These are phyloP conservation scores for Rehmannia glutinosa DNA, from an alignment of 257 asterid species.

Conservation along the genomic window DNA sequence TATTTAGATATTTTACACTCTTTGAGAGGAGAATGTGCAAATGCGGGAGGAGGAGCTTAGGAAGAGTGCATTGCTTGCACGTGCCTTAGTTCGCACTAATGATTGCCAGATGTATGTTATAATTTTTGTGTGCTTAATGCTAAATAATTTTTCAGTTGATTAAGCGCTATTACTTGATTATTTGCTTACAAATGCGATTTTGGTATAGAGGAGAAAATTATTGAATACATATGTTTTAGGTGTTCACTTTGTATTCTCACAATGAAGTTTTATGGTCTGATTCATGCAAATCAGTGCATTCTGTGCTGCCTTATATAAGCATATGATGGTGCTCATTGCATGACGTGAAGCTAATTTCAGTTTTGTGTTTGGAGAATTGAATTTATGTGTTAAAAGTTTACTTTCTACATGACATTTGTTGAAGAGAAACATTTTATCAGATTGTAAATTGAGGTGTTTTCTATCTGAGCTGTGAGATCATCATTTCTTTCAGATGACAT, in stretches of 20 bases:
- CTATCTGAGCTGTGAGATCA: neutral
- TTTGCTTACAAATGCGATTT: neutral
- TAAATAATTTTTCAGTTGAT: neutral
- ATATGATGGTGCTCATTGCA: neutral
- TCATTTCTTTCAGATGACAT: neutral
- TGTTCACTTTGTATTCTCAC: too few species aligned
- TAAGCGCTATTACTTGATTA: too few species aligned
- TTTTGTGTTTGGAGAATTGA: neutral
- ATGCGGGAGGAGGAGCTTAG: slow-evolving; percentile 53
- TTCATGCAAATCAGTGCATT: too few species aligned
- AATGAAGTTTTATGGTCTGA: too few species aligned
- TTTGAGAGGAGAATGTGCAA: slow-evolving; percentile 55
- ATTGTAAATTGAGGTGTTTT: too few species aligned
- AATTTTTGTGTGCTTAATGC: neutral
- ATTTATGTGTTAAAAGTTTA: neutral
- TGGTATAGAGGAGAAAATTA: neutral
- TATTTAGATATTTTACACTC: slow-evolving; percentile 65
- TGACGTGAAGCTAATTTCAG: neutral
- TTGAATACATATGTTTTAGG: too few species aligned
- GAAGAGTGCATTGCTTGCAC: slow-evolving; percentile 71
- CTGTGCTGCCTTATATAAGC: neutral
- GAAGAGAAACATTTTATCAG: neutral
- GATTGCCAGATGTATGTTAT: slow-evolving; percentile 76
- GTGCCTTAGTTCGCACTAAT: slow-evolving; percentile 74
- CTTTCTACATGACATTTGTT: neutral